Percentiles rank a stretch among this genome's conserved stretches.
These are phyloP conservation scores for Plasmodium ovale DNA, from an alignment of 169 alveolate species.

Conservation along the genomic window DNA sequence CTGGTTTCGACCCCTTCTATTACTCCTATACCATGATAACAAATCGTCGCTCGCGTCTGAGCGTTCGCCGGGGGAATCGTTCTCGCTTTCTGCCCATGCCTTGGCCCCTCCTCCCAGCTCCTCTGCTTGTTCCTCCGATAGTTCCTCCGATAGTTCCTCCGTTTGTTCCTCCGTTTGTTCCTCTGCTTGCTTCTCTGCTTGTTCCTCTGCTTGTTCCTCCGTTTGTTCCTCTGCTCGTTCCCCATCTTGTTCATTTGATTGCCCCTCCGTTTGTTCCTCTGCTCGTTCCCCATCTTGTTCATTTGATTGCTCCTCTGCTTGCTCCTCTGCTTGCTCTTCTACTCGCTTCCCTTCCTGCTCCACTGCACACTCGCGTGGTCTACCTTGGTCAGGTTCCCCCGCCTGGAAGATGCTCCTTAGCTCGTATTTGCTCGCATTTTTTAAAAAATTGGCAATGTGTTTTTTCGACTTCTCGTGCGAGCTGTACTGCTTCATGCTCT, in stretches of 20 bases:
- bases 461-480: constrained; percentile 84
- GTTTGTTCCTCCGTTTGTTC: constrained; percentile 5
- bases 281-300: background rate
- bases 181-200: background rate
- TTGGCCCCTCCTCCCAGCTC: background rate
- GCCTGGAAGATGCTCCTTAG: constrained; percentile 18
- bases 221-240: background rate
- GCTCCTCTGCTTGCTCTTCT: background rate
- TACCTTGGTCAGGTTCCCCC: too few species aligned
- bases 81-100: too few species aligned
- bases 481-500: constrained; percentile 78
- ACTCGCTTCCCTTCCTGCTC: background rate
- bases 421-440: constrained; percentile 10
- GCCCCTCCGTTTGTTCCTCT: background rate
- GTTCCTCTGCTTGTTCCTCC: background rate
- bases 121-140: too few species aligned
- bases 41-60: constrained; percentile 29
- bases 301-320: background rate
- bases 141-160: too few species aligned
- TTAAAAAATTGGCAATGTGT: constrained; percentile 77
- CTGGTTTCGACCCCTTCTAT: constrained; percentile 11
- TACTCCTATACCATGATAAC: constrained; percentile 7
- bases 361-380: background rate
- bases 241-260: background rate
- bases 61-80: background rate